Percentiles rank a stretch among this genome's conserved stretches.
Conservation (phyloP, 169 alveolate species). For the Cryptosporidium ubiquitum region DNA sequence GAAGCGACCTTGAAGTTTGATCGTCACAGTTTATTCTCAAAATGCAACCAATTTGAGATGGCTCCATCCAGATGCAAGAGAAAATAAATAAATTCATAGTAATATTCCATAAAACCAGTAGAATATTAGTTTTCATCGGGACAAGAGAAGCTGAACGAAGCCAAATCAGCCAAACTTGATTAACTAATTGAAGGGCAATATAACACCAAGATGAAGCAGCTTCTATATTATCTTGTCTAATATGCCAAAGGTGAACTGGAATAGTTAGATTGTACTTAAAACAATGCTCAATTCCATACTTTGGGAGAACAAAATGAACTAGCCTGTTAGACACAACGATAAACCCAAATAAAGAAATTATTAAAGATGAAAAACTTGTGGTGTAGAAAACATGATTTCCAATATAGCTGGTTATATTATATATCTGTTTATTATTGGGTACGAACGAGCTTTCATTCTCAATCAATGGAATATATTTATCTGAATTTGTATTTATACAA, state of each 20-base stretch:
- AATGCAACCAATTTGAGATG: constrained; percentile 40
- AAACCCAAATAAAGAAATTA: constrained; percentile 20
- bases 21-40: constrained; percentile 64
- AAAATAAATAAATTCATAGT: constrained; percentile 32
- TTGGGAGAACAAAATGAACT: constrained; percentile 32
- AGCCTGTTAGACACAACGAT: constrained; percentile 21
- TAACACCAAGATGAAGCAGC: constrained; percentile 73
- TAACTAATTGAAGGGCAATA: constrained; percentile 41
- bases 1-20: constrained; percentile 18
- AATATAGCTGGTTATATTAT: background rate
- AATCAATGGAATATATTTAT: background rate
- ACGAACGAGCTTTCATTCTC: background rate
- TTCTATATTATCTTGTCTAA: constrained; percentile 65
- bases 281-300: constrained; percentile 14
- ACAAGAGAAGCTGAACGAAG: constrained; percentile 1
- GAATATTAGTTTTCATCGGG: constrained; percentile 3
- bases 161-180: constrained; percentile 62
- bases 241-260: constrained; percentile 60
- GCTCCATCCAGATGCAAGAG: constrained; percentile 41
- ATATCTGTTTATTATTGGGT: background rate
- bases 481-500: background rate
- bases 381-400: constrained; percentile 19
- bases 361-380: background rate
- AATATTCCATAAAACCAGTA: constrained; percentile 25
- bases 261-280: constrained; percentile 6